Evolutionary conservation across 208 protist species (phyloP), one percentile per base, ranked within the genome.

Genomic region (Tritrichomonas foetus): DNA sequence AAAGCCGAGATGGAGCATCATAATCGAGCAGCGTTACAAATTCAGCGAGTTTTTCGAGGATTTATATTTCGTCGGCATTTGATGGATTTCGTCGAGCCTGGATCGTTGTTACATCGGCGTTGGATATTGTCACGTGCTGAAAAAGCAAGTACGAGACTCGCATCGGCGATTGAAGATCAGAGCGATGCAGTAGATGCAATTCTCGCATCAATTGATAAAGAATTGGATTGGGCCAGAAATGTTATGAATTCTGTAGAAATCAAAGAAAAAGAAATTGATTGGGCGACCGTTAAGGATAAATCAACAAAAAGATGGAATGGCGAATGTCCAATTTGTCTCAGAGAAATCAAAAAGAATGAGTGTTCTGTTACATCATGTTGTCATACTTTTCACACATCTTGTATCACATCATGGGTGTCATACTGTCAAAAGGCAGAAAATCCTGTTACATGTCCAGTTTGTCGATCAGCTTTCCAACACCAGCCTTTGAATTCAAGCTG

Each of bases 181-280:
- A 89, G 44, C 22, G 78, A 89, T 89, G 44, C 41, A 39, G 78
- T 89, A 20, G 78, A 89, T 89, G 78, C 78, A 39, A 57, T 89
- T 25, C 44, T 89, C 9, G 27, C 44, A 27, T 89, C 78, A 3
- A 89, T 89, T 61, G 78, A 89, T 57, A 16, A 53, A 27, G 78
- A 89, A 39, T 47, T 89, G 3, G 78, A 89, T 27, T 89, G 47
- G 41, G 47, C 41, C 2, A 53, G 78, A 89, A 57, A 36, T 36
- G 27, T 89, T 3, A 57, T 89, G 78, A 89, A 57, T 11, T 53
- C 78, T 39, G 41, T 89, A 39, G 78, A 89, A 89, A 57, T 61
- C 0, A 44, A 36, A 30, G 78, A 44, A 89, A 53, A 49, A 39
- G n/a, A 53, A 14, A 30, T 89, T 22, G 30, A 89, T 50, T 82